Evolutionary conservation across 768 basidiomycete genomes (phyloP), one percentile per base, ranked within the genome.

Genomic region (Pulveroboletus sp.): DNA sequence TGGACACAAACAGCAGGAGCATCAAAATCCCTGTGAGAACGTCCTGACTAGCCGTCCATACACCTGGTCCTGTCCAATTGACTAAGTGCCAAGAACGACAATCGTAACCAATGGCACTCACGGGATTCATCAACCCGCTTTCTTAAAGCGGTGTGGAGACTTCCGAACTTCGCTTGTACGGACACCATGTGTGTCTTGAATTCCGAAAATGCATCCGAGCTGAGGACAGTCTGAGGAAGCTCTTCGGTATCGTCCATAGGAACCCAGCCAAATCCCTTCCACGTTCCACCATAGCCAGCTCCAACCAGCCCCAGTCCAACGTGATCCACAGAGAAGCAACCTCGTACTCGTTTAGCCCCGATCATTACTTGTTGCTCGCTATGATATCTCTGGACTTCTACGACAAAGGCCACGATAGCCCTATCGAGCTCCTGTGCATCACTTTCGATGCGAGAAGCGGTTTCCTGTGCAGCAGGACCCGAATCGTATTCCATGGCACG

Each of bases 201-300:
- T 49, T 86, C 82, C 11, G 69, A 66, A 43, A 85, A 70, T 24
- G 80, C 73, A 18, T 81, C 79, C 2, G 74, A 64, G 17, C 75
- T 71, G 46, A 89, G 67, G 33, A 72, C 59, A 41, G 73, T 74
- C 57, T 70, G 69, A 15, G 81, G 78, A 28, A 63, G 64, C 28
- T 74, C 74, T 17, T 73, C 71, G 7, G 76, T 73, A 28, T 77
- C 76, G 35, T 77, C 76, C 39, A 77, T 63, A 24, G 79, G 73
- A 37, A 87, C 79, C 77, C 84, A 93, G 31, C 92, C 93, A 56
- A 90, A 89, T 11, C 89, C 92, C 57, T 82, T 87, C 91, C 91
- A 93, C 18, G 73, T 72, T 8, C 78, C 89, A 21, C 77, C 90
- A 45, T 75, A 72, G 5, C 92, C 91, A 4, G 83, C 88, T 15